Evolutionary conservation across 2,329 filamentous ascomycete species (phyloP).

Genomic region (Plenodomus tracheiphilus): DNA sequence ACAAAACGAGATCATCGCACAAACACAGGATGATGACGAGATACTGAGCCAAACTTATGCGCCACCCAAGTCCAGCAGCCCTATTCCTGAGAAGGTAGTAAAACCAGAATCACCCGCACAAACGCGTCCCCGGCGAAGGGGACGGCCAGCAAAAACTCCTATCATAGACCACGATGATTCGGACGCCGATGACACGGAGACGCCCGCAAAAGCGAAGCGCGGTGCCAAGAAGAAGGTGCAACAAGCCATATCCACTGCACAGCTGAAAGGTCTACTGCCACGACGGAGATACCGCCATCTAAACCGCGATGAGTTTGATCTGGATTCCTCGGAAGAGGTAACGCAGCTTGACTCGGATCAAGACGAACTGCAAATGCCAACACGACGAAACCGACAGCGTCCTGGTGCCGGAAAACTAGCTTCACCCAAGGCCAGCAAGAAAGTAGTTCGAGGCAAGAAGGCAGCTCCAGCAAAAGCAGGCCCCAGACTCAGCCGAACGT

Average conservation of each 20-base stretch:
- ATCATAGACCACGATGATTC: conserved; percentile 23
- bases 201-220: conserved; percentile 22
- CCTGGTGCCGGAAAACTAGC: conserved; percentile 18
- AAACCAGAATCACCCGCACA: conserved; percentile 17
- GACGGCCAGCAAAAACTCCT: conserved; percentile 17
- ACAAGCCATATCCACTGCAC: conserved; percentile 47
- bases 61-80: conserved; percentile 50
- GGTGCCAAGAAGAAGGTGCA: conserved; percentile 29
- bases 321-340: conserved; percentile 44
- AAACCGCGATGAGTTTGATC: conserved; percentile 46
- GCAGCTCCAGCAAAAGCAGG: conserved; percentile 15
- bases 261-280: conserved; percentile 50
- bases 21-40: conserved; percentile 31
- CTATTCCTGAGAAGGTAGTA: conserved; percentile 22
- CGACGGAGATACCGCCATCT: conserved; percentile 42
- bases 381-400: conserved; percentile 23
- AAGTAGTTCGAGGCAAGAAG: conserved; percentile 28
- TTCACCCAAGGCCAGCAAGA: conserved; percentile 32
- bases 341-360: conserved; percentile 43
- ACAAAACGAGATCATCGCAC: conserved; percentile 21
- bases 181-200: conserved; percentile 27
- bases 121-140: conserved; percentile 19
- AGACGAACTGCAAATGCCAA: conserved; percentile 46
- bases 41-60: conserved; percentile 48
- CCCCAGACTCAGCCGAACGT: conserved; percentile 33